These are phyloP conservation scores for Cucumis cinereus DNA, from an alignment of 306 rosid genomes.

Conservation along the genomic window DNA sequence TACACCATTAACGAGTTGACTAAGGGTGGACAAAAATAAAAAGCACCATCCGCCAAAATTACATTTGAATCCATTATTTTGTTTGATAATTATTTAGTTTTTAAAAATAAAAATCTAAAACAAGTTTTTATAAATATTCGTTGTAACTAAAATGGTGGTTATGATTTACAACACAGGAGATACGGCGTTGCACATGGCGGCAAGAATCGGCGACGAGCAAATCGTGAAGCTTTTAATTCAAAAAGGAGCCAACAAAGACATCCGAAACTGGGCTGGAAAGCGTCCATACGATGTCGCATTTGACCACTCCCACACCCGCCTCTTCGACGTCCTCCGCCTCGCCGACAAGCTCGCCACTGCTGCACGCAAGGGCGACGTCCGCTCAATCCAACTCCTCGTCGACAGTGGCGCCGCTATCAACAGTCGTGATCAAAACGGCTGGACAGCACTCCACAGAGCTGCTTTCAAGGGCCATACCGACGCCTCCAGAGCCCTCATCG, in stretches of 20 bases:
- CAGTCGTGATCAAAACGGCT: conserved; percentile 63
- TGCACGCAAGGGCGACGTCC: conserved; percentile 54
- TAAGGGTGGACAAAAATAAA: too few relatives aligned
- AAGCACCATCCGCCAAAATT: too few relatives aligned
- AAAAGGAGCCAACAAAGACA: conserved; percentile 54
- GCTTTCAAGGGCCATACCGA: conserved; percentile 55
- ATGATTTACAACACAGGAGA: background rate
- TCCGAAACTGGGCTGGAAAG: conserved; percentile 37
- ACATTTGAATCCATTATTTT: too few relatives aligned
- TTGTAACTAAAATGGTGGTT: background rate
- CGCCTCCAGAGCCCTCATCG: conserved; percentile 30
- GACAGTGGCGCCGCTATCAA: conserved; percentile 48
- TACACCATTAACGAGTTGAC: too few relatives aligned
- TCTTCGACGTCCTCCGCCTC: conserved; percentile 46
- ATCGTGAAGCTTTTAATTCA: conserved; percentile 56
- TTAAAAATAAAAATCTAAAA: too few relatives aligned
- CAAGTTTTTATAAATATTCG: too few relatives aligned
- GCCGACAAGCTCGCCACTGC: conserved; percentile 58
- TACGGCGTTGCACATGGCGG: conserved; percentile 53
- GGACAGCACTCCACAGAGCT: conserved; percentile 76
- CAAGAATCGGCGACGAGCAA: conserved; percentile 53
- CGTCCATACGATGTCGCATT: conserved; percentile 51
- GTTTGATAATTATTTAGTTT: too few relatives aligned
- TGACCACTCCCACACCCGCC: conserved; percentile 40
- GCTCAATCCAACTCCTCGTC: conserved; percentile 35